Evolutionary conservation across 768 basidiomycete species (phyloP).

Genomic region (Trametes sanguinea): DNA sequence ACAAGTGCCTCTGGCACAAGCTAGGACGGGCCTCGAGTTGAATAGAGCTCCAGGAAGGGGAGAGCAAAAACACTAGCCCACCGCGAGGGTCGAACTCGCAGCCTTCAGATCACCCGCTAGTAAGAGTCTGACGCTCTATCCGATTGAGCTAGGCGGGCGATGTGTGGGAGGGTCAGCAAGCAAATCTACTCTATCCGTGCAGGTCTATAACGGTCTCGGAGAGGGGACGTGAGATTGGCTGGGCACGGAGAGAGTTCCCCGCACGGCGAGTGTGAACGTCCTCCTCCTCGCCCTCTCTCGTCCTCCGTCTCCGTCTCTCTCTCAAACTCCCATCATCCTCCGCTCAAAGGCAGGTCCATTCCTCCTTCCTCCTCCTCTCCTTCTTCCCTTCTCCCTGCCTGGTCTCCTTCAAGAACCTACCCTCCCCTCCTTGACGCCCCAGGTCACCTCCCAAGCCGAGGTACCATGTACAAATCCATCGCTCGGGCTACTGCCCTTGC

Average conservation of each 20-base stretch:
- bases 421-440: constrained; percentile 12
- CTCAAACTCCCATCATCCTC: constrained; percentile 5
- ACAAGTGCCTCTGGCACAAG: neutral
- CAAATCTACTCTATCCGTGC: neutral
- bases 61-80: constrained; percentile 46
- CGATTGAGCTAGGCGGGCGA: constrained; percentile 66
- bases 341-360: constrained; percentile 7
- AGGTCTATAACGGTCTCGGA: neutral
- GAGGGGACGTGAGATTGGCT: neutral
- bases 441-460: constrained; percentile 1
- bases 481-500: constrained; percentile 32
- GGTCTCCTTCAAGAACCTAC: constrained; percentile 1
- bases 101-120: constrained; percentile 49
- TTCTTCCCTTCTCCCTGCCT: constrained; percentile 15
- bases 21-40: neutral
- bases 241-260: constrained; percentile 16
- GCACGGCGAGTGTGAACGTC: neutral
- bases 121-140: constrained; percentile 69
- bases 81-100: constrained; percentile 68
- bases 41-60: neutral
- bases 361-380: constrained; percentile 11
- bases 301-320: constrained; percentile 8
- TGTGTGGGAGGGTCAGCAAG: neutral
- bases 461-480: constrained; percentile 29
- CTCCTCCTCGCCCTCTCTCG: too few relatives aligned